Percentiles rank a stretch among this genome's conserved stretches.
These are phyloP conservation scores for Whalleya microplaca DNA, from an alignment of 2,329 filamentous ascomycete species.

Conservation along the genomic window DNA sequence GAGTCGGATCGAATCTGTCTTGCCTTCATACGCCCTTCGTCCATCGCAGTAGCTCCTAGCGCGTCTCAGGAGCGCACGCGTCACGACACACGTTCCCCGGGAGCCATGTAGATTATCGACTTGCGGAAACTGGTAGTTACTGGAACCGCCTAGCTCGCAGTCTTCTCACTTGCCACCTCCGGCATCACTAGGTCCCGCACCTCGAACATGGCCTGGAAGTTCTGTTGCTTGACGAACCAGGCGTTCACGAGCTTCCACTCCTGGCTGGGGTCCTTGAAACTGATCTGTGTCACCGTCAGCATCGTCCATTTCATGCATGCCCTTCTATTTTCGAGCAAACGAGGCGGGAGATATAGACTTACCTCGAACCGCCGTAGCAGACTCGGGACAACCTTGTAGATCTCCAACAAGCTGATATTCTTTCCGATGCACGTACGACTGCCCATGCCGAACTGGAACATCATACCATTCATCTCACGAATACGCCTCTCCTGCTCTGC, in stretches of 20 bases:
- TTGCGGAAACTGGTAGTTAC: too few relatives aligned
- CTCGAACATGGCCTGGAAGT: conserved; percentile 54
- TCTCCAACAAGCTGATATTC: conserved; percentile 66
- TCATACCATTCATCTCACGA: conserved; percentile 68
- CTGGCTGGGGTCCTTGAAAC: conserved; percentile 55
- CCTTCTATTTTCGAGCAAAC: too few relatives aligned
- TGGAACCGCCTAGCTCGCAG: neutral
- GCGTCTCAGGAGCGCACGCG: too few relatives aligned
- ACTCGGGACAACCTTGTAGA: conserved; percentile 65
- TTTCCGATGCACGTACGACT: conserved; percentile 72
- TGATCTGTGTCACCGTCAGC: conserved; percentile 45
- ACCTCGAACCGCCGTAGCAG: conserved; percentile 67
- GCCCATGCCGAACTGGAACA: conserved; percentile 76
- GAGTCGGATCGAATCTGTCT: too few relatives aligned
- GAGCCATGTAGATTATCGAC: too few relatives aligned
- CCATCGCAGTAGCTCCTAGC: too few relatives aligned
- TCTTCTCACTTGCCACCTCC: conserved; percentile 23
- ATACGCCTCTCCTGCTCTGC: conserved; percentile 55
- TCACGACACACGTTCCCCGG: too few relatives aligned
- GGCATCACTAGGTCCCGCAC: conserved; percentile 48
- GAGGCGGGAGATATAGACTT: neutral
- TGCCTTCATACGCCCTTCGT: too few relatives aligned
- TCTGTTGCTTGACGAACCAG: conserved; percentile 65
- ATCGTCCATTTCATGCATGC: too few relatives aligned
- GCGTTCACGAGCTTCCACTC: conserved; percentile 65